Evolutionary conservation across 148 eudicot species (phyloP).

Genomic region (Arctostaphylos glauca): DNA sequence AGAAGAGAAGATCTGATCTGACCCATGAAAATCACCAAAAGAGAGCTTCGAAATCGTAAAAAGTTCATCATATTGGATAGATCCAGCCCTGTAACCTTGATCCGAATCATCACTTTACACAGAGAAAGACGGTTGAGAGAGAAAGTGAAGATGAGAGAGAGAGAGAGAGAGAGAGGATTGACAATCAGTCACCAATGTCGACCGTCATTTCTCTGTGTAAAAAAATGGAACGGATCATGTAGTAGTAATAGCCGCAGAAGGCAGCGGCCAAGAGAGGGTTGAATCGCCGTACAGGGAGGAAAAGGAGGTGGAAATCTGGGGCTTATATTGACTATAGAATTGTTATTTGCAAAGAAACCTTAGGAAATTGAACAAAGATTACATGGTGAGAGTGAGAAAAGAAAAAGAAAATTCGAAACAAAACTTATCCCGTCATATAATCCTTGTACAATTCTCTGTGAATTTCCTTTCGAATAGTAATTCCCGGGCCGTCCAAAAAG

Average conservation of each 20-base stretch:
- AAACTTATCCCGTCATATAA: too few relatives aligned
- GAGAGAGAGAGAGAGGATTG: neutral
- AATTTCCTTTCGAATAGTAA: too few relatives aligned
- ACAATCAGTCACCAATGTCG: neutral
- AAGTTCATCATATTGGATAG: neutral
- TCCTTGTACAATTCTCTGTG: too few relatives aligned
- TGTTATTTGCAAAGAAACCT: neutral
- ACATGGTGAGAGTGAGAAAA: too few relatives aligned
- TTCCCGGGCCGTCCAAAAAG: neutral
- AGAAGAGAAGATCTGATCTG: too few relatives aligned
- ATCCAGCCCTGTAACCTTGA: neutral
- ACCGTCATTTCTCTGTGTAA: conserved; percentile 15
- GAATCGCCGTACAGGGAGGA: neutral
- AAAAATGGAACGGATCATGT: neutral
- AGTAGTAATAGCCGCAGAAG: neutral
- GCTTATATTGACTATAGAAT: neutral
- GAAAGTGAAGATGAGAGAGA: neutral
- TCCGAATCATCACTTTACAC: conserved; percentile 1
- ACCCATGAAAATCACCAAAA: neutral
- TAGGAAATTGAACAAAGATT: too few relatives aligned
- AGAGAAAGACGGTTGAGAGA: conserved; percentile 10
- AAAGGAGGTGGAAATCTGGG: neutral
- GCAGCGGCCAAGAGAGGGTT: neutral
- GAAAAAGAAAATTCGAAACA: too few relatives aligned
- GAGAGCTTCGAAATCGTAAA: neutral